Base-by-base conservation (phyloP, 2,329 filamentous ascomycete species). In the Alternaria novae-zelandiae region DNA sequence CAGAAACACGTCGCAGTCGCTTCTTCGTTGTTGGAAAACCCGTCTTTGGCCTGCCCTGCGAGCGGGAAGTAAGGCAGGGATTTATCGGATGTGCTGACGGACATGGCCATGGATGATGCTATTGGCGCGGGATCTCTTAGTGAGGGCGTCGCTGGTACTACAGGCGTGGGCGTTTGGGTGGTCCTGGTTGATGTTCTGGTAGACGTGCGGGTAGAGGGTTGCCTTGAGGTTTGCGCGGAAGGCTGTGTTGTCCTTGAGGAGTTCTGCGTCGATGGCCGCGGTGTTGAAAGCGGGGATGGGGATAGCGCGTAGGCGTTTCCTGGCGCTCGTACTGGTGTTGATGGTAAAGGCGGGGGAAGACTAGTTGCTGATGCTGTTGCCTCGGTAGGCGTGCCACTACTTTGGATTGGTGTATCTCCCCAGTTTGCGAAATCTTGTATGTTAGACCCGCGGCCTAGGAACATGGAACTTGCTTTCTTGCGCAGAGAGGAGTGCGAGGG, bases 1-100 rank as follows among this genome's bases (percentile, higher is more conserved):
- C 74, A 78, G 63, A 70, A 74, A 64, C 75, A 78, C 2, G 74
- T 75, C 2, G 75, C 74, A 15, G 73, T 75, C 46, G 71, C 74
- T 57, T 69, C 64, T 15, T 62, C 57, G 8, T 66, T 66, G 3
- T 55, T 71, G 30, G 69, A 71, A 56, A 66, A 74, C 10, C 70
- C 71, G 28, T 75, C 73, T 10, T 67, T 59, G 10, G 65, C 64
- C 20, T 51, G 23, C 23, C 70, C 61, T 1, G 67, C 61, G 12
- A 69, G 63, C 17, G 72, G 71, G 26, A 74, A 53, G 67, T 74
- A 66, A 6, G 63, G 45, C 20, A 21, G 13, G 13, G 45, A 50
- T 57, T 65, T 63, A 15, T 57, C 41, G 20, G 54, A 30, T n/a
- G 50, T 43, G 44, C 49, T 49, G 25, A 65, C 54, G 20, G 63